Conservation (phyloP, 495 filamentous ascomycete genomes). For the Letharia columbiana region DNA sequence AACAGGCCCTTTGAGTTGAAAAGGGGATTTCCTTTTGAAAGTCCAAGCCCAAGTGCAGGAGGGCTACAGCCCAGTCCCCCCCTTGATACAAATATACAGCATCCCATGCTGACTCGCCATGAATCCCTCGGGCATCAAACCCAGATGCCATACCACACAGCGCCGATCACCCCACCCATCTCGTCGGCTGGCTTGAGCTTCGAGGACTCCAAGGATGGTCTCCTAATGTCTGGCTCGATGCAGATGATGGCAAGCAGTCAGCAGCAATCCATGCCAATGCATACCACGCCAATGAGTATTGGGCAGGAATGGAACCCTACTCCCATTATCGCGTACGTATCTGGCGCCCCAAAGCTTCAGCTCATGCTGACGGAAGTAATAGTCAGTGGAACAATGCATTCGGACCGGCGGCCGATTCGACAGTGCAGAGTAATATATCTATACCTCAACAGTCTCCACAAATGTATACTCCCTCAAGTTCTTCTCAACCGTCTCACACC, state of each 20-base stretch:
- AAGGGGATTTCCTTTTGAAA: constrained; percentile 79
- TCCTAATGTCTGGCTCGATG: constrained; percentile 67
- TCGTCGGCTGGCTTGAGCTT: constrained; percentile 48
- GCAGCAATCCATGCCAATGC: constrained; percentile 34
- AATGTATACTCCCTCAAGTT: constrained; percentile 34
- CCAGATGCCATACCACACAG: constrained; percentile 41
- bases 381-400: constrained; percentile 93
- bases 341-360: constrained; percentile 4
- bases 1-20: constrained; percentile 84
- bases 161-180: constrained; percentile 77
- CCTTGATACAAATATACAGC: constrained; percentile 38
- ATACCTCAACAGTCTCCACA: constrained; percentile 36
- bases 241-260: constrained; percentile 57
- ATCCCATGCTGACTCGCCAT: constrained; percentile 15
- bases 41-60: constrained; percentile 52
- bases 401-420: constrained; percentile 47
- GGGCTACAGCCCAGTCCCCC: constrained; percentile 52
- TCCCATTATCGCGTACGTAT: constrained; percentile 82
- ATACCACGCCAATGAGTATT: constrained; percentile 42
- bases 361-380: constrained; percentile 28
- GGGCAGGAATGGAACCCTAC: constrained; percentile 86
- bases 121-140: constrained; percentile 18
- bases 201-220: constrained; percentile 71
- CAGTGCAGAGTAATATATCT: constrained; percentile 13
- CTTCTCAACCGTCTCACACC: constrained; percentile 31